phyloP scores from a whole-genome alignment of 306 rosid genomes.

The Fagus sylvatica region DNA sequence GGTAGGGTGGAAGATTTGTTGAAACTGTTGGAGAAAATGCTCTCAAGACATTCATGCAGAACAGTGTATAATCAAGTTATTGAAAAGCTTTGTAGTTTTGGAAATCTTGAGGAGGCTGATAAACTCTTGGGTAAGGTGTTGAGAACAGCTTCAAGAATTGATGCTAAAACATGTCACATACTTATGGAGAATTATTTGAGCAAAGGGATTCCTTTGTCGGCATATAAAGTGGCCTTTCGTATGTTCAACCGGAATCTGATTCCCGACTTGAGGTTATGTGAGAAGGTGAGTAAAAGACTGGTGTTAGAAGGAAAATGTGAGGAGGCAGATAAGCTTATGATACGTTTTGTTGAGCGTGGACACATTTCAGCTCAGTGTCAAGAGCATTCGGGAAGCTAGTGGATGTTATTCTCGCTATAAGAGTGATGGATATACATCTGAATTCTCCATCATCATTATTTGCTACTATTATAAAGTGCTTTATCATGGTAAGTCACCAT shows the following conservation, averaged over 20 bases:
- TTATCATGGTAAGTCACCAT: background rate
- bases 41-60: constrained; percentile 47
- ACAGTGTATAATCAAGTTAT: constrained; percentile 74
- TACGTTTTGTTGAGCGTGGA: constrained; percentile 80
- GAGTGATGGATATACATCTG: no score
- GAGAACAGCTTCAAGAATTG: constrained; percentile 84
- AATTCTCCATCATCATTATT: background rate
- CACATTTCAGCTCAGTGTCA: constrained; percentile 35
- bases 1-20: constrained; percentile 66
- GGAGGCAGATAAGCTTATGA: constrained; percentile 84
- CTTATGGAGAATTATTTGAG: constrained; percentile 67
- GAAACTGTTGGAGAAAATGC: constrained; percentile 71
- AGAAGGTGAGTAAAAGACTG: constrained; percentile 65
- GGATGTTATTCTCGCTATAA: constrained; percentile 11
- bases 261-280: constrained; percentile 81
- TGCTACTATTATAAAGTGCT: background rate
- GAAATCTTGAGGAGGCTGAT: constrained; percentile 75
- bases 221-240: constrained; percentile 76
- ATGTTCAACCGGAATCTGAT: constrained; percentile 83
- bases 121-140: constrained; percentile 69
- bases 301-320: constrained; percentile 53
- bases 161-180: constrained; percentile 76
- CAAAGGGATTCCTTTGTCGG: constrained; percentile 63
- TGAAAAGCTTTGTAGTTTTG: constrained; percentile 79
- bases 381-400: constrained; percentile 29